A percentile compares a stretch with the other conserved stretches of the same genome.
Evolutionary conservation across 2,329 filamentous ascomycete genomes (phyloP).

Genomic region (Diaporthe batatas): DNA sequence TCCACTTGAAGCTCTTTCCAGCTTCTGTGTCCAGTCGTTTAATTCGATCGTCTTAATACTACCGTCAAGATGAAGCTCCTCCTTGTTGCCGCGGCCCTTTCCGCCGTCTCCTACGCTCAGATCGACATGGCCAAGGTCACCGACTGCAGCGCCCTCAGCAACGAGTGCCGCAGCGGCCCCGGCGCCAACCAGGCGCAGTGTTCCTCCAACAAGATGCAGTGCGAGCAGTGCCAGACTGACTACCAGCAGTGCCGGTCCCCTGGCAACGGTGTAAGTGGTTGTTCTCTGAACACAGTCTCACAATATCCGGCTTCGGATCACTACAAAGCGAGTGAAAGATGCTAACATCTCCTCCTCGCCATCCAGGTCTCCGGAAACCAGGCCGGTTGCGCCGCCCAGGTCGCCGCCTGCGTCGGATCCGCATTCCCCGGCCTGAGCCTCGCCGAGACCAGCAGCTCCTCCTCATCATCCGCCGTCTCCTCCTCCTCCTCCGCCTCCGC

Average conservation of each 20-base stretch:
- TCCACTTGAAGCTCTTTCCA: neutral
- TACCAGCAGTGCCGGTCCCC: constrained; percentile 19
- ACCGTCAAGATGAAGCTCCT: constrained; percentile 22
- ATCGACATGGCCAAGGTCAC: constrained; percentile 18
- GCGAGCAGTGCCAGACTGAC: constrained; percentile 30
- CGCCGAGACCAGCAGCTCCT: neutral
- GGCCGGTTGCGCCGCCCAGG: constrained; percentile 19
- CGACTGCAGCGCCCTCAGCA: constrained; percentile 16
- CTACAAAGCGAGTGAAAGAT: too few relatives aligned
- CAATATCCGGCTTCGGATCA: too few relatives aligned
- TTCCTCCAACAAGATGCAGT: neutral
- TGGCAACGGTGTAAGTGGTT: constrained; percentile 14
- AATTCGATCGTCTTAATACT: neutral
- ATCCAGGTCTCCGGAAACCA: constrained; percentile 21
- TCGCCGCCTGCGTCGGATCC: constrained; percentile 8
- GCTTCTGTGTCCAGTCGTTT: neutral
- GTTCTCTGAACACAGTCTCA: too few relatives aligned
- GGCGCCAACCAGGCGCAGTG: constrained; percentile 17
- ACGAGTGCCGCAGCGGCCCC: constrained; percentile 5
- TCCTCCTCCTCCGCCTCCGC: constrained; percentile 7
- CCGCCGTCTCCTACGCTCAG: constrained; percentile 32
- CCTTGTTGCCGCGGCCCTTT: constrained; percentile 26
- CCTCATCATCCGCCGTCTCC: neutral
- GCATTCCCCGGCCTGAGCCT: neutral
- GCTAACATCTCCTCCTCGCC: neutral